phyloP scores from a whole-genome alignment of 2,329 filamentous ascomycete species.

The Orbilia oligospora region DNA sequence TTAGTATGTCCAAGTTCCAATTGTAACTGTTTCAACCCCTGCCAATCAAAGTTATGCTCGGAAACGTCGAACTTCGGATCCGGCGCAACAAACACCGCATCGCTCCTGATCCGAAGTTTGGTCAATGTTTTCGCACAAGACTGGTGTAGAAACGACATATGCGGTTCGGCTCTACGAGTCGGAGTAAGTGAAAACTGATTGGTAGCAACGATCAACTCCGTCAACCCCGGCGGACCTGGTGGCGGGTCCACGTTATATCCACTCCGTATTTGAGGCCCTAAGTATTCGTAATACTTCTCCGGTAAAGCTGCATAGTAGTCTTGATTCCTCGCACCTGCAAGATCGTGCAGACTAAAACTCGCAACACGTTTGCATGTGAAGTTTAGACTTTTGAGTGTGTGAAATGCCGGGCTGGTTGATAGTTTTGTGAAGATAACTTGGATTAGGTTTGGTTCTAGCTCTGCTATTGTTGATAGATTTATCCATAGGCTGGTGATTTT shows the following conservation, averaged over 20 bases:
- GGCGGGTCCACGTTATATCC: neutral
- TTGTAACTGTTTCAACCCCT: neutral
- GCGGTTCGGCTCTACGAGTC: neutral
- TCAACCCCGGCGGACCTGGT: conserved; percentile 4
- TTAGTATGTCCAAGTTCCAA: neutral
- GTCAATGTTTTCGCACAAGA: neutral
- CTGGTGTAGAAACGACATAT: neutral
- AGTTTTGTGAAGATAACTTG: conserved; percentile 22
- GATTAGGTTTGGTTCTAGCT: conserved; percentile 18
- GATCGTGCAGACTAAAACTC: conserved; percentile 14
- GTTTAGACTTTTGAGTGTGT: conserved; percentile 16
- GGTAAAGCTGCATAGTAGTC: conserved; percentile 4
- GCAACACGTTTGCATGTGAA: neutral
- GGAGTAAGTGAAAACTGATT: neutral
- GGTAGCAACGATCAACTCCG: conserved; percentile 2
- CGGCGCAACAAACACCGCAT: neutral
- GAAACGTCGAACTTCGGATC: too few species aligned
- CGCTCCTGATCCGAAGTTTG: neutral
- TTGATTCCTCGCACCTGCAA: neutral
- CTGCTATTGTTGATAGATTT: neutral
- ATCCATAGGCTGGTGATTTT: conserved; percentile 21
- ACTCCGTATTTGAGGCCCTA: neutral
- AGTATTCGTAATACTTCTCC: neutral
- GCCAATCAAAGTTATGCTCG: neutral
- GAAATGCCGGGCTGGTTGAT: conserved; percentile 1